Evolutionary conservation across 2,329 filamentous ascomycete species (phyloP).

Genomic region (Harringtonia aguacate): DNA sequence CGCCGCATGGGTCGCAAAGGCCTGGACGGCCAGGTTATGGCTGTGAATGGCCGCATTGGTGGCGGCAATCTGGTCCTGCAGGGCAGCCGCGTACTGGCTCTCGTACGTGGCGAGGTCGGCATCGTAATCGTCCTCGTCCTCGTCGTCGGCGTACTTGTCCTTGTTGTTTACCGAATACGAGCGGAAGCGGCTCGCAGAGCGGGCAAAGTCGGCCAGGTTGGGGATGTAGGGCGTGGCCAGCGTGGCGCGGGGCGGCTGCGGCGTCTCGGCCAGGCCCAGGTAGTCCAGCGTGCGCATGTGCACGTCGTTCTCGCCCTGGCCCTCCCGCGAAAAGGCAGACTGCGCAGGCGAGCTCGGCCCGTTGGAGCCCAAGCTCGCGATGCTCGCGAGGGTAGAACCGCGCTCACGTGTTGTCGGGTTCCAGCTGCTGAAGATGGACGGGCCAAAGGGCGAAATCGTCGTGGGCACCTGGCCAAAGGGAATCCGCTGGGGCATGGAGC

Average conservation of each 20-base stretch:
- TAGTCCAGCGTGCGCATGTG: conserved; percentile 88
- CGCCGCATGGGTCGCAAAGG: conserved; percentile 73
- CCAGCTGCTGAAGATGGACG: conserved; percentile 87
- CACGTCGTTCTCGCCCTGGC: conserved; percentile 76
- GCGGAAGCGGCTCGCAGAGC: conserved; percentile 76
- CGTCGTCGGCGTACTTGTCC: conserved; percentile 88
- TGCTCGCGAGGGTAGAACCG: conserved; percentile 72
- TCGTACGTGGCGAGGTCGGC: conserved; percentile 38
- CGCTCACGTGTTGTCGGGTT: conserved; percentile 63
- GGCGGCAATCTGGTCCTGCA: conserved; percentile 52
- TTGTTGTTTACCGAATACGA: conserved; percentile 99
- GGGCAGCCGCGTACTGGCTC: conserved; percentile 46
- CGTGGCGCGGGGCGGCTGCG: conserved; percentile 66
- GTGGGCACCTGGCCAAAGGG: conserved; percentile 47
- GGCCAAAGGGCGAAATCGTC: conserved; percentile 64
- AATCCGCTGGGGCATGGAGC: conserved; percentile 85
- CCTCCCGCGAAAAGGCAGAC: conserved; percentile 78
- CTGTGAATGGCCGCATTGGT: conserved; percentile 68
- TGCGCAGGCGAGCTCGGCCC: conserved; percentile 79
- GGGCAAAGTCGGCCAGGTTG: conserved; percentile 64
- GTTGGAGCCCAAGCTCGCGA: conserved; percentile 83
- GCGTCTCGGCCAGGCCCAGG: conserved; percentile 86
- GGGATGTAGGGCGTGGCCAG: conserved; percentile 66
- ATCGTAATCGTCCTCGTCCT: conserved; percentile 69
- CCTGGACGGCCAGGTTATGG: conserved; percentile 88